Percentiles rank a stretch among this genome's conserved stretches.
Conservation (phyloP, 169 alveolate genomes). For the Theileria parva region DNA sequence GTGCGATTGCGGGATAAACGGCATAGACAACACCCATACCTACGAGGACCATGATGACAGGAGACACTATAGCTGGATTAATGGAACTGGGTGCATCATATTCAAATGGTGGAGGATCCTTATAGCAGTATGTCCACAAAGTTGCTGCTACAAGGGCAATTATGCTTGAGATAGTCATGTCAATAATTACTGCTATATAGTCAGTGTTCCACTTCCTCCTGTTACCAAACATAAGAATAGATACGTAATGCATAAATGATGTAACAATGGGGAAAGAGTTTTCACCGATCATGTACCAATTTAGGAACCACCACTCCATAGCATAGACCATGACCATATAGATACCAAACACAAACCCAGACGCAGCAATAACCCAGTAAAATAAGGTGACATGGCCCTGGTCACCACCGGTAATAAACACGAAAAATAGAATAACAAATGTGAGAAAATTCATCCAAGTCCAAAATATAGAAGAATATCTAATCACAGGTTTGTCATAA, state of each 20-base stretch:
- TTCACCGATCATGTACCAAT: slow-evolving; percentile 3
- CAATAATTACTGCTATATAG: background rate
- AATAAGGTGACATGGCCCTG: background rate
- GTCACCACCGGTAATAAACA: slow-evolving; percentile 5
- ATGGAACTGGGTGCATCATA: background rate
- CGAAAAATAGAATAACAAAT: background rate
- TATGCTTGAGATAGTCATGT: background rate
- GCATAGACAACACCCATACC: slow-evolving; percentile 19
- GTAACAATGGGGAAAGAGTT: background rate
- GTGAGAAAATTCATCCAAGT: background rate
- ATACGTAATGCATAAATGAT: slow-evolving; percentile 6
- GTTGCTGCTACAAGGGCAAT: slow-evolving; percentile 3
- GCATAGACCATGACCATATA: background rate
- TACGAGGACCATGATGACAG: background rate
- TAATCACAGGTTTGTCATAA: too few species aligned
- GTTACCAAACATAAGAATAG: background rate
- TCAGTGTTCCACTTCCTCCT: slow-evolving; percentile 4
- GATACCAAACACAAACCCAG: slow-evolving; percentile 5
- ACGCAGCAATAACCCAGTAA: slow-evolving; percentile 7
- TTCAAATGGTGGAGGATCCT: background rate
- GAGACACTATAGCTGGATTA: background rate
- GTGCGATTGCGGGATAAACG: slow-evolving; percentile 21
- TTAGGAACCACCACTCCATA: too few species aligned
- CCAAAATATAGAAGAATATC: too few species aligned
- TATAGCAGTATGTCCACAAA: slow-evolving; percentile 18